Percentiles rank a stretch among this genome's conserved stretches.
These are phyloP conservation scores for Fusarium aywerte DNA, from an alignment of 2,329 filamentous ascomycete genomes.

Conservation along the genomic window DNA sequence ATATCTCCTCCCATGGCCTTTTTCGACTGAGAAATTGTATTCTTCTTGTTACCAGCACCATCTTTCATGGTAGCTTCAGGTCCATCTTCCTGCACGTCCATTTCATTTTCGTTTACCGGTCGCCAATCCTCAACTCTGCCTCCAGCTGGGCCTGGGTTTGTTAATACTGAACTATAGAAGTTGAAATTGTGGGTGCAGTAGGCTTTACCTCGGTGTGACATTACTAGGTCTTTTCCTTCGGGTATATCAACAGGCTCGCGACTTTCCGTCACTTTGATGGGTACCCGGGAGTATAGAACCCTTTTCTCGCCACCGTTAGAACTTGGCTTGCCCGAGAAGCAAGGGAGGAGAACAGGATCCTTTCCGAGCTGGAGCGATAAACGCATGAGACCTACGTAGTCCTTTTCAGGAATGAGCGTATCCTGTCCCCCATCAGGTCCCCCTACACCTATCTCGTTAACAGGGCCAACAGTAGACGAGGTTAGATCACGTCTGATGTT, in stretches of 20 bases:
- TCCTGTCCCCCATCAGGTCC: constrained; percentile 40
- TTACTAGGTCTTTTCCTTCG: neutral
- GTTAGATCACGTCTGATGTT: constrained; percentile 39
- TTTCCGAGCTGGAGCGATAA: constrained; percentile 50
- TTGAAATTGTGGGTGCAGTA: neutral
- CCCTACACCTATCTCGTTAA: neutral
- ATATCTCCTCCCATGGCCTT: neutral
- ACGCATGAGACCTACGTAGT: constrained; percentile 40
- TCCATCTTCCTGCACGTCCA: neutral
- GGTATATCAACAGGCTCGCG: neutral
- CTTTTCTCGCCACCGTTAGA: constrained; percentile 2
- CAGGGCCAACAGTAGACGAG: neutral
- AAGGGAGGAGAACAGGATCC: constrained; percentile 41
- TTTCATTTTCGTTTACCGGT: constrained; percentile 21
- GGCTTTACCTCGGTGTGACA: constrained; percentile 6
- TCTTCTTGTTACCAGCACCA: neutral
- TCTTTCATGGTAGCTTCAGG: neutral
- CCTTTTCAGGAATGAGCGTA: constrained; percentile 21
- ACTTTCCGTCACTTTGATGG: neutral
- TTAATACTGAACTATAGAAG: neutral
- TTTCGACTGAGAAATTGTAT: neutral
- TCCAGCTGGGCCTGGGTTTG: constrained; percentile 6
- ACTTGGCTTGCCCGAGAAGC: constrained; percentile 39
- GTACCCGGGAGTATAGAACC: neutral
- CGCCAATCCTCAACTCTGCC: constrained; percentile 22